Base-by-base conservation (phyloP, 225 moss, liverwort and hornwort species). In the Bryoerythrophyllum caledonicum region DNA sequence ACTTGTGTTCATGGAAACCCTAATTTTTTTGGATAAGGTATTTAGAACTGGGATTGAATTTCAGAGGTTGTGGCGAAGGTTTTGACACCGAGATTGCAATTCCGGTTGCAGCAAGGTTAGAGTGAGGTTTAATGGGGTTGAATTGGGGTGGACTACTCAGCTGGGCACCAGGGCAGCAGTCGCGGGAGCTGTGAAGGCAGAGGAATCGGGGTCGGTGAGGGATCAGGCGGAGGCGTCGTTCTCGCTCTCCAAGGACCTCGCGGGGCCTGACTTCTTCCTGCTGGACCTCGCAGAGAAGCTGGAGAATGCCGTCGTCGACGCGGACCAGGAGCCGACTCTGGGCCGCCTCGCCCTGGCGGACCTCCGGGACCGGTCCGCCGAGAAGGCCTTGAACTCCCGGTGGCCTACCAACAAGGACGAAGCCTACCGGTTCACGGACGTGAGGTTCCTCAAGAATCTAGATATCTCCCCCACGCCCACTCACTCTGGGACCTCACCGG, bases 271-370 rank as follows among this genome's bases (percentile, higher is more conserved):
- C 55, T 89, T 94, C 60, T 97, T 94, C 82, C 83, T 97, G 16
- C 93, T 94, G 25, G 97, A 97, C 74, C 89, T 97, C 59, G 94
- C 94, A 55, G 91, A 92, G 65, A 94, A 94, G 75, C 85, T 97
- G 67, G 94, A 97, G 74, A 93, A 91, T 56, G 90, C 87, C 56
- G 63, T 88, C 10, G 59, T 85, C 8, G 26, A 56, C 13, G 63
- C 70, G 4, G 85, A 76, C 70, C 72, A 73, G 65, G 65, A 68
- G 61, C 82, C 82, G 27, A 81, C 73, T 51, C 11, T 77, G 46
- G 86, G 84, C n/a, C 61, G 67, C 68, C 84, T 76, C 10, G 84
- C 90, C n/a, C 80, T 99, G 64, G 79, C 83, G 7, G 84, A 86
- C 58, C 80, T 99, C 41, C 82, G 94, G 65, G 85, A 92, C 63